phyloP scores from a whole-genome alignment of 768 basidiomycete species.

The Boletus pseudo-olivaceus region DNA sequence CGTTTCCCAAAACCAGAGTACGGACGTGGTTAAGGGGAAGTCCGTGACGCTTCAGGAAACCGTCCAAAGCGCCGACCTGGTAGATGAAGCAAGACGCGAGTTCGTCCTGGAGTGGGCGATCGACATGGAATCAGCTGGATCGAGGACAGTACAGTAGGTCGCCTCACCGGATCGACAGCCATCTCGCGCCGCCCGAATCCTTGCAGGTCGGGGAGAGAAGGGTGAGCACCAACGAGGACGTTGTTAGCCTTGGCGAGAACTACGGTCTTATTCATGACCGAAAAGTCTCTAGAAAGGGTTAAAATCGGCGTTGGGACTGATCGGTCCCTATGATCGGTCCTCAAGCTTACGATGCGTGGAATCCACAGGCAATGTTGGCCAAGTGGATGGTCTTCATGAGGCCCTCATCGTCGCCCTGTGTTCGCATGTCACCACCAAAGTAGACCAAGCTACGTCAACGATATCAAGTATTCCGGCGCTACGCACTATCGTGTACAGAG shows the following conservation, averaged over 20 bases:
- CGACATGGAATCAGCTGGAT: background rate
- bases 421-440: background rate
- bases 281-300: constrained; percentile 47
- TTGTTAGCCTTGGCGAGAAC: constrained; percentile 50
- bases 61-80: constrained; percentile 63
- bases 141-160: background rate
- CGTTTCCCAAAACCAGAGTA: background rate
- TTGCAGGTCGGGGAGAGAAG: constrained; percentile 56
- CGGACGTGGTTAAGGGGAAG: constrained; percentile 55
- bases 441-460: background rate
- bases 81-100: constrained; percentile 57
- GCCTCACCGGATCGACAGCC: constrained; percentile 52
- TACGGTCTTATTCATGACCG: constrained; percentile 64
- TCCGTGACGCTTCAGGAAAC: constrained; percentile 53
- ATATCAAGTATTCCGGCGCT: background rate
- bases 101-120: constrained; percentile 40
- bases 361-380: constrained; percentile 66
- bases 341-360: constrained; percentile 53
- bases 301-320: background rate
- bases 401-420: constrained; percentile 48
- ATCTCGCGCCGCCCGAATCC: constrained; percentile 67
- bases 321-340: background rate
- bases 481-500: constrained; percentile 45
- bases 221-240: constrained; percentile 65
- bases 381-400: constrained; percentile 57